Percentiles rank a stretch among this genome's conserved stretches.
These are phyloP conservation scores for Lipomyces starkeyi DNA, from an alignment of 805 yeast genomes.

Conservation along the genomic window DNA sequence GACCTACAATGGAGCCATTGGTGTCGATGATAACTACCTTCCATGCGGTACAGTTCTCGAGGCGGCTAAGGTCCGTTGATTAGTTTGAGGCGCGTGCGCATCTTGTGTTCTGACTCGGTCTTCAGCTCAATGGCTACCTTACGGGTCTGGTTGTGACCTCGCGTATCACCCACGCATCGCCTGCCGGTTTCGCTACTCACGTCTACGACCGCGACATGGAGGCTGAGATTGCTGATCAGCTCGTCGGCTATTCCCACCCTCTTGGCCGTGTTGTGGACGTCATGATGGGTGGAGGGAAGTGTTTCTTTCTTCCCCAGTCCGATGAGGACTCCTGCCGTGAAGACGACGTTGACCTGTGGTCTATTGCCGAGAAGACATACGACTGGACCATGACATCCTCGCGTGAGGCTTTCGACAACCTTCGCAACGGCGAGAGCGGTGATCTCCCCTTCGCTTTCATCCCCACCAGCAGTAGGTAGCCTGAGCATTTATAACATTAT, in stretches of 20 bases:
- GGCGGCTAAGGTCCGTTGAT: constrained; percentile 64
- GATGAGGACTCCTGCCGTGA: constrained; percentile 66
- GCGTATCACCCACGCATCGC: constrained; percentile 92
- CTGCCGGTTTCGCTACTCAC: constrained; percentile 87
- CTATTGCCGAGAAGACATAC: constrained; percentile 61
- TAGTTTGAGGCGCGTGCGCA: neutral
- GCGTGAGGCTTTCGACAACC: constrained; percentile 62
- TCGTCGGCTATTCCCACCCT: constrained; percentile 73
- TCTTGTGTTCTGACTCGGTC: neutral
- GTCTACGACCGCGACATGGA: constrained; percentile 77
- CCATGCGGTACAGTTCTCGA: constrained; percentile 92
- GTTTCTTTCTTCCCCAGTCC: constrained; percentile 71
- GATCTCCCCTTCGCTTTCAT: constrained; percentile 77
- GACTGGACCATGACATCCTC: constrained; percentile 48
- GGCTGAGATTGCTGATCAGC: constrained; percentile 85
- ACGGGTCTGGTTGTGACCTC: constrained; percentile 95
- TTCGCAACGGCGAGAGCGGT: constrained; percentile 65
- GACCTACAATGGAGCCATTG: constrained; percentile 89
- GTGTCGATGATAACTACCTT: constrained; percentile 67
- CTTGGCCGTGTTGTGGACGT: constrained; percentile 81
- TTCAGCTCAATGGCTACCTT: constrained; percentile 64
- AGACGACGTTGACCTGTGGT: constrained; percentile 72
- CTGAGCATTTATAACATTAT: neutral
- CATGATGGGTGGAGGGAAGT: constrained; percentile 82
- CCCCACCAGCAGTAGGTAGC: constrained; percentile 56